Conservation (phyloP, 2,329 filamentous ascomycete genomes). For the Aureobasidium namibiae region DNA sequence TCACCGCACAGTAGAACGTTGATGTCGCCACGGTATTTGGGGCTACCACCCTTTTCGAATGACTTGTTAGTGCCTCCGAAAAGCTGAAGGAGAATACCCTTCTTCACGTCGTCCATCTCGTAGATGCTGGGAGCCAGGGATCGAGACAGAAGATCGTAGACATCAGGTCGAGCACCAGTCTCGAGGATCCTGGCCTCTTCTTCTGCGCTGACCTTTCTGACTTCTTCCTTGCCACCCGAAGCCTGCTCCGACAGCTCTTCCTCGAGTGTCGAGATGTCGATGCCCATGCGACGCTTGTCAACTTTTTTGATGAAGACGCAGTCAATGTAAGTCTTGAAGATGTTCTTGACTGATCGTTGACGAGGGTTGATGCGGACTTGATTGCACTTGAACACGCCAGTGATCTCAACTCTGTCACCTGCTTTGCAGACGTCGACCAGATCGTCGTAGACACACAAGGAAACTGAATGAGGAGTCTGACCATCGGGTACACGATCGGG, state of each 20-base stretch:
- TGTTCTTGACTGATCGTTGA: conserved; percentile 82
- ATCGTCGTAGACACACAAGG: conserved; percentile 92
- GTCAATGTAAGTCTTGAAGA: conserved; percentile 98
- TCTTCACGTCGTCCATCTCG: conserved; percentile 98
- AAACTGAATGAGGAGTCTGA: conserved; percentile 95
- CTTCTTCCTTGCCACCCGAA: conserved; percentile 68
- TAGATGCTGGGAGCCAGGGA: conserved; percentile 93
- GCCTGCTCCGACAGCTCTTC: conserved; percentile 68
- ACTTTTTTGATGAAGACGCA: conserved; percentile 93
- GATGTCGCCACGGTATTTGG: conserved; percentile 93
- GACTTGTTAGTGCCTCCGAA: conserved; percentile 98
- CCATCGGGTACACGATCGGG: conserved; percentile 90
- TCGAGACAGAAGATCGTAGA: conserved; percentile 85
- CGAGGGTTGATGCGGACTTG: conserved; percentile 90
- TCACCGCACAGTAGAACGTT: conserved; percentile 96
- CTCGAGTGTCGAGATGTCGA: conserved; percentile 81
- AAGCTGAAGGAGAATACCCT: conserved; percentile 90
- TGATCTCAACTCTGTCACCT: conserved; percentile 90
- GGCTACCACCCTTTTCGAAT: conserved; percentile 91
- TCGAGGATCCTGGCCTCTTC: conserved; percentile 83
- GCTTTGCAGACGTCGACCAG: conserved; percentile 97
- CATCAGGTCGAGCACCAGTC: conserved; percentile 70
- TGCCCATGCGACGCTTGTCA: conserved; percentile 88
- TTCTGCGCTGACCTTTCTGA: conserved; percentile 72
- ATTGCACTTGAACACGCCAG: conserved; percentile 92